phyloP scores from a whole-genome alignment of 805 yeast genomes.

The Metschnikowia sp. region DNA sequence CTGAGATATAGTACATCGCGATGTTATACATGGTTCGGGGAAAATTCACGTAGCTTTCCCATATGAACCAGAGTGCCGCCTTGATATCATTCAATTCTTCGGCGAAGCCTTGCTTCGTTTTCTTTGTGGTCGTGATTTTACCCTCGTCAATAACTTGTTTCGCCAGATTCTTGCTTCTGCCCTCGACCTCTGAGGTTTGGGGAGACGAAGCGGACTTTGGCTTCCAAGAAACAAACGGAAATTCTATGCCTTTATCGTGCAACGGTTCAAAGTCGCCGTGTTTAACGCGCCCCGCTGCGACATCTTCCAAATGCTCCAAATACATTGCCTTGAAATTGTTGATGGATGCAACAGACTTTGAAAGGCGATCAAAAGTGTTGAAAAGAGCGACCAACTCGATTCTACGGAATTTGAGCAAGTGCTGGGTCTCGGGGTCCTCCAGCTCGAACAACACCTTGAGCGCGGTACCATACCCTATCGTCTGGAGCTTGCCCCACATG shows the following conservation, averaged over 20 bases:
- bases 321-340: conserved; percentile 64
- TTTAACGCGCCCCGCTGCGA: conserved; percentile 34
- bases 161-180: neutral
- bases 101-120: conserved; percentile 14
- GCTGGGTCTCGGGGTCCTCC: conserved; percentile 47
- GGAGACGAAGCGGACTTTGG: conserved; percentile 3
- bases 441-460: conserved; percentile 84
- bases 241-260: conserved; percentile 32
- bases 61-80: conserved; percentile 62
- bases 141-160: conserved; percentile 5
- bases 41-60: conserved; percentile 61
- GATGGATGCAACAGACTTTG: conserved; percentile 77
- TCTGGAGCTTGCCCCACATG: conserved; percentile 97
- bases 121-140: conserved; percentile 4
- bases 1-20: conserved; percentile 45
- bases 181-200: neutral
- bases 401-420: conserved; percentile 60
- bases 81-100: conserved; percentile 52
- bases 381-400: conserved; percentile 86
- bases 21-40: conserved; percentile 61
- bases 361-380: conserved; percentile 88
- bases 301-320: conserved; percentile 38
- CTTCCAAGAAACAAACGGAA: conserved; percentile 31
- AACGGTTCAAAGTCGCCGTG: conserved; percentile 40
- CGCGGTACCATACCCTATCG: conserved; percentile 97